Evolutionary conservation across 768 basidiomycete genomes (phyloP), one percentile per base, ranked within the genome.

Genomic region (Macrolepiota fuliginosa): DNA sequence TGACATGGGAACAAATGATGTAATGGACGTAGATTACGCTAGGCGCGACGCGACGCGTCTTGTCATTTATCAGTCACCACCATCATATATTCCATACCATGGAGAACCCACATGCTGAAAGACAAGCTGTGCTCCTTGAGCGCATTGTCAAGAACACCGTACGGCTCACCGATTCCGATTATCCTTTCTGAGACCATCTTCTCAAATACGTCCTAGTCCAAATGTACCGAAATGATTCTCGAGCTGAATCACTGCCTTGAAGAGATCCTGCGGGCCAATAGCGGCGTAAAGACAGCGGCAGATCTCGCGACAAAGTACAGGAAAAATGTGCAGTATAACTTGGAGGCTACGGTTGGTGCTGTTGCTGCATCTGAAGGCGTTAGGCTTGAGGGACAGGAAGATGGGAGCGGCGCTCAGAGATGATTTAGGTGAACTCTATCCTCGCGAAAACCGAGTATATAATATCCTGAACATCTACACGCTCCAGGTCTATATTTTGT

Each of bases 61-160:
- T 49, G 39, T 10, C 40, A 57, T 39, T 53, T 25, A 58, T 11
- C 37, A 47, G n/a, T 40, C 57, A 54, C 35, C 39, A 55, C 24
- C 27, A 46, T 49, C 54, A 35, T 29, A 19, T 36, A 54, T 62
- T 42, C 49, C 29, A 57, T n/a, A 45, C 42, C 54, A 96, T 97
- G 95, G 94, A 97, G 75, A 96, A 96, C 72, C 95, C 95, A 22
- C 94, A 98, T 67, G 92, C 92, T 54, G 94, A 96, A 74, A 83
- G 91, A 46, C 95, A 98, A 71, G 93, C 92, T 35, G 88, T 95
- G 50, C 83, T 96, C 19, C 81, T 97, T 2, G 92, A 96, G 66
- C 84, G 95, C 27, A 95, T 98, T 67, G 77, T 94, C 25, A 96
- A 95, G 76, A 96, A 93, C 66, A 85, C 91, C 5, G 94, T 94